Percentiles rank a stretch among this genome's conserved stretches.
Conservation (phyloP, 176 grass and related monocot genomes). For the Aegilops tauschii region DNA sequence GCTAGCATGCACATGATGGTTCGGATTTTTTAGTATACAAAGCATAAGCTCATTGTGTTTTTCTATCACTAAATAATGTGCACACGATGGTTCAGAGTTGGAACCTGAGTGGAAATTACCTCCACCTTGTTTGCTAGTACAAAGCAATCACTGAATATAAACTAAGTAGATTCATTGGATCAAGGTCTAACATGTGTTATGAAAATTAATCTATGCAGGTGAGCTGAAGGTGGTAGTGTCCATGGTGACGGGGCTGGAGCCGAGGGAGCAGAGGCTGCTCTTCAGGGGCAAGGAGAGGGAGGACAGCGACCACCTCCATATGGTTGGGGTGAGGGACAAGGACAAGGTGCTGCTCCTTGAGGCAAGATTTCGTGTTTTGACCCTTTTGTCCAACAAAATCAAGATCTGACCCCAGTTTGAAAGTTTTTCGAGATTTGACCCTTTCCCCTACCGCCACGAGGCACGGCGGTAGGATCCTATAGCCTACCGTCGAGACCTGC, state of each 20-base stretch:
- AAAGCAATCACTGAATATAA: not conserved
- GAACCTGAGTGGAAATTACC: slow-evolving; percentile 27
- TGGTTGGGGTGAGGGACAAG: slow-evolving; percentile 82
- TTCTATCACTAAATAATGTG: not conserved
- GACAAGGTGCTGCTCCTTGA: slow-evolving; percentile 88
- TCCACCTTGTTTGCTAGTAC: not conserved
- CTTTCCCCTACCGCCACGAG: too few species aligned
- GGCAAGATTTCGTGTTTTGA: not conserved
- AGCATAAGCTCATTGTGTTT: too few species aligned
- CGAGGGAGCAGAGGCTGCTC: slow-evolving; percentile 79
- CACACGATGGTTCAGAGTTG: slow-evolving; percentile 7
- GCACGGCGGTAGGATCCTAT: too few species aligned
- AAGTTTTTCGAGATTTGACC: too few species aligned
- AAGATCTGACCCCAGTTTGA: too few species aligned
- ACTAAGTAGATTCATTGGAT: not conserved
- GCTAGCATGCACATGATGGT: not conserved
- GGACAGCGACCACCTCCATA: slow-evolving; percentile 79
- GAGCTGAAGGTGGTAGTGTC: slow-evolving; percentile 70
- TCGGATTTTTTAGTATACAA: not conserved
- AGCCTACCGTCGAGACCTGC: too few species aligned
- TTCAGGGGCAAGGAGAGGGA: slow-evolving; percentile 97
- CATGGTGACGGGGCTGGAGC: slow-evolving; percentile 71
- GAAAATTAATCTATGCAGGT: slow-evolving; percentile 31
- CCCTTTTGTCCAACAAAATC: too few species aligned
- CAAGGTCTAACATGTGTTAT: not conserved